These are phyloP conservation scores for Trichoderma virens DNA, from an alignment of 495 filamentous ascomycete species.

Conservation along the genomic window DNA sequence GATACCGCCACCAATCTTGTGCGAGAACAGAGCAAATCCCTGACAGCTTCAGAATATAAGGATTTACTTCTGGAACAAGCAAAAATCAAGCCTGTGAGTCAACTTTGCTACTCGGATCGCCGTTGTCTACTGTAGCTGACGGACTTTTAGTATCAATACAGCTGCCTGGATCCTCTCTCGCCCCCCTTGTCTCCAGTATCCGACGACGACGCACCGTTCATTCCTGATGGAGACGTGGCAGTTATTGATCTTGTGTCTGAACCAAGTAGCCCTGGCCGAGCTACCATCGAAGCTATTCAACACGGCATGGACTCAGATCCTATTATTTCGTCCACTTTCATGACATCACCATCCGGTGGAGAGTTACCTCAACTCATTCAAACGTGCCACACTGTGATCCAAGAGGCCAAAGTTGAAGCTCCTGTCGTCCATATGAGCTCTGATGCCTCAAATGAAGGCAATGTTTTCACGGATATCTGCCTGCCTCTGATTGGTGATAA, in stretches of 20 bases:
- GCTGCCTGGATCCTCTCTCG: background rate
- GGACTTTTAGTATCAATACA: background rate
- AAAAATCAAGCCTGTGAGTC: background rate
- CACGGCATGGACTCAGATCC: background rate
- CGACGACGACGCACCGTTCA: background rate
- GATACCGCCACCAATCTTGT: background rate
- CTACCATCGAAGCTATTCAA: background rate
- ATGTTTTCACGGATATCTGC: background rate
- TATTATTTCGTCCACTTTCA: background rate
- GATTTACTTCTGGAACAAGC: background rate
- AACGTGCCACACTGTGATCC: background rate
- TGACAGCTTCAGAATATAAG: background rate
- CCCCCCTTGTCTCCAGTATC: slow-evolving; percentile 9
- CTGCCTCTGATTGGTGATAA: background rate
- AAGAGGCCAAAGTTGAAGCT: background rate
- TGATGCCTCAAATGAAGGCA: background rate
- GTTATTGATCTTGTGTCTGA: slow-evolving; percentile 5
- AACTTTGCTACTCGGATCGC: background rate
- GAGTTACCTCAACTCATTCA: background rate
- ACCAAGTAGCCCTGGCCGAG: background rate
- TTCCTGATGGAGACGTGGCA: background rate
- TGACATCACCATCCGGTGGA: background rate
- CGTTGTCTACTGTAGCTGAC: background rate
- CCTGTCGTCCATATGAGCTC: background rate
- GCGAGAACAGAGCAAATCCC: background rate